These are phyloP conservation scores for Usnea hakonensis DNA, from an alignment of 495 filamentous ascomycete genomes.

Conservation along the genomic window DNA sequence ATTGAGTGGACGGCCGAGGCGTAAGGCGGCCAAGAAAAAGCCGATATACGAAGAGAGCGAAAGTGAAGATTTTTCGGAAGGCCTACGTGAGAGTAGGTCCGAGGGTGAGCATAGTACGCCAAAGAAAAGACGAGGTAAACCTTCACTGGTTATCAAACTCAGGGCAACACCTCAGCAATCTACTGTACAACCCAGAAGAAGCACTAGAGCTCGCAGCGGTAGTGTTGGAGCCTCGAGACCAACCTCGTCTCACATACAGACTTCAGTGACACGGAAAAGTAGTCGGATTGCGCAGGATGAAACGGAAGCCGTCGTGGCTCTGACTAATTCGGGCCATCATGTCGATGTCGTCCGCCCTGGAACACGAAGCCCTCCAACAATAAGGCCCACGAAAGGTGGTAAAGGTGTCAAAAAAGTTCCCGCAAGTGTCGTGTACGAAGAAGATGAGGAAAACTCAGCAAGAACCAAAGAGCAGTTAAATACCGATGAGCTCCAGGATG, in stretches of 20 bases:
- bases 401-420: slow-evolving; percentile 58
- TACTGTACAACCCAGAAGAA: slow-evolving; percentile 21
- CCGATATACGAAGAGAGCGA: slow-evolving; percentile 36
- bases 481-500: slow-evolving; percentile 29
- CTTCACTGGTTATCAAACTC: slow-evolving; percentile 30
- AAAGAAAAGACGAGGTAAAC: slow-evolving; percentile 32
- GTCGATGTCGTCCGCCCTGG: slow-evolving; percentile 49
- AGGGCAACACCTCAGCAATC: slow-evolving; percentile 24
- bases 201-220: slow-evolving; percentile 42
- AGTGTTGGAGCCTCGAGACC: slow-evolving; percentile 31
- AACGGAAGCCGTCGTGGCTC: slow-evolving; percentile 51
- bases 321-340: slow-evolving; percentile 74
- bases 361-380: slow-evolving; percentile 58
- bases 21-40: slow-evolving; percentile 50
- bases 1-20: slow-evolving; percentile 61
- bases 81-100: slow-evolving; percentile 18
- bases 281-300: slow-evolving; percentile 54
- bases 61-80: slow-evolving; percentile 19
- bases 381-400: slow-evolving; percentile 48
- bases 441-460: slow-evolving; percentile 48
- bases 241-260: slow-evolving; percentile 26
- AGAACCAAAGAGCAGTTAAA: slow-evolving; percentile 28
- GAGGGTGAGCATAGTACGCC: slow-evolving; percentile 12
- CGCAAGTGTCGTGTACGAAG: slow-evolving; percentile 48
- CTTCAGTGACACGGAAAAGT: slow-evolving; percentile 40